Percentiles rank a stretch among this genome's conserved stretches.
Conservation (phyloP, 371 early-diverging fungal genomes). For the Apophysomyces elegans region DNA sequence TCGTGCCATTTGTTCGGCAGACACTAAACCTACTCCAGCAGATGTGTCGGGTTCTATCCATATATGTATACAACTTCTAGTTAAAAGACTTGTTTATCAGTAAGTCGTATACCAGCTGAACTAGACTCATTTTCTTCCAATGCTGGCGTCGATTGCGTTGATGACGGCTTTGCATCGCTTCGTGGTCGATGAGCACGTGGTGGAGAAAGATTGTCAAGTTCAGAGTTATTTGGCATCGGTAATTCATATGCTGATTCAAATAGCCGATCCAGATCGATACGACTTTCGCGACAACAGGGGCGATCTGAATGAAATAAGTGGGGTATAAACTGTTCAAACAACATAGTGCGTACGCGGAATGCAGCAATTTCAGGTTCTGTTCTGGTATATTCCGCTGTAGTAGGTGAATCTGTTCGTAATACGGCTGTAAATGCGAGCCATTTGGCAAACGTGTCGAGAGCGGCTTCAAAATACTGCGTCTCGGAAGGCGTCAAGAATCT, state of each 20-base stretch:
- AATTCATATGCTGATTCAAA: constrained; percentile 14
- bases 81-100: constrained; percentile 17
- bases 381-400: constrained; percentile 1
- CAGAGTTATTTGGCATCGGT: constrained; percentile 18
- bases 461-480: constrained; percentile 38
- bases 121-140: background rate
- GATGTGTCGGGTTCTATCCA: background rate
- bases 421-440: constrained; percentile 42
- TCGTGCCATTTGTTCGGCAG: constrained; percentile 17
- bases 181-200: background rate
- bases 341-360: constrained; percentile 62
- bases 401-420: constrained; percentile 7
- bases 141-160: background rate
- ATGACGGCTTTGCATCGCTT: background rate
- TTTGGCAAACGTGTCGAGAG: constrained; percentile 30
- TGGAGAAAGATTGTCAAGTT: constrained; percentile 1
- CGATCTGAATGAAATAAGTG: constrained; percentile 37
- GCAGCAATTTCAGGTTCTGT: constrained; percentile 32
- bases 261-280: constrained; percentile 24
- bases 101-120: constrained; percentile 10
- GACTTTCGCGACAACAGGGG: constrained; percentile 31
- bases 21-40: background rate
- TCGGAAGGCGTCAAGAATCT: constrained; percentile 23
- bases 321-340: constrained; percentile 67
- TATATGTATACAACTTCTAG: constrained; percentile 5